Base-by-base conservation (phyloP, 2,329 filamentous ascomycete species). In the Lasiodiplodia sp. region DNA sequence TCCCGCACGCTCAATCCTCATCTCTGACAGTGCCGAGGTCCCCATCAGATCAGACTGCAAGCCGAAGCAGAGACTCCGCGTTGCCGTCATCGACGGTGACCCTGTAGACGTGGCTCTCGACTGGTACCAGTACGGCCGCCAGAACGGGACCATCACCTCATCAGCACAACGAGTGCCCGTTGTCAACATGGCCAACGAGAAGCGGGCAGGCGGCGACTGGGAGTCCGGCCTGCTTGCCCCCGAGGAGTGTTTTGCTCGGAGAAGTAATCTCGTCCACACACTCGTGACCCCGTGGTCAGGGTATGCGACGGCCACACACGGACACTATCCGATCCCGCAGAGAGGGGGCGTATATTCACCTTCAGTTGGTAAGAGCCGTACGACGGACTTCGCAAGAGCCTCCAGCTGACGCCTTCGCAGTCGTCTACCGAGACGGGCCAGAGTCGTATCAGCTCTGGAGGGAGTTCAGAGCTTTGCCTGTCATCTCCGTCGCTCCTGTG, bases 141-240 rank as follows among this genome's bases (percentile, higher is more conserved):
- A 73, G 53, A 68, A 60, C 8, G 69, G 51, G 23, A 52, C 44
- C 52, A 68, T 57, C 16, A 18, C 70, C 16, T 51, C 34, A 12
- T 51, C 34, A 23, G 53, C 64, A 14, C 78, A 81, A 2, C 40
- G 52, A 16, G 85, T 92, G 67, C 88, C 90, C 0, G 89, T 92
- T 69, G 87, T 93, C 70, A 92, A 91, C 72, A 87, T 89, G 67
- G 92, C 92, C 58, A 92, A 94, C 79, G 91, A 94, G 77, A 91
- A 90, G 75, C 85, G 90, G 47, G 86, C 91, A 0, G 92, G 92
- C 11, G 92, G 92, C n/a, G 91, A 94, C 76, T 94, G 92, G 92
- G 91, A 93, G 73, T 91, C 83, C 44, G 86, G 86, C 11, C 81
- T 86, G 14, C 84, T 87, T 72, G 88, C 88, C 38, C 89, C 88